Evolutionary conservation across 2,329 filamentous ascomycete genomes (phyloP).

Genomic region (Stachybotrys chlorohalonatus): DNA sequence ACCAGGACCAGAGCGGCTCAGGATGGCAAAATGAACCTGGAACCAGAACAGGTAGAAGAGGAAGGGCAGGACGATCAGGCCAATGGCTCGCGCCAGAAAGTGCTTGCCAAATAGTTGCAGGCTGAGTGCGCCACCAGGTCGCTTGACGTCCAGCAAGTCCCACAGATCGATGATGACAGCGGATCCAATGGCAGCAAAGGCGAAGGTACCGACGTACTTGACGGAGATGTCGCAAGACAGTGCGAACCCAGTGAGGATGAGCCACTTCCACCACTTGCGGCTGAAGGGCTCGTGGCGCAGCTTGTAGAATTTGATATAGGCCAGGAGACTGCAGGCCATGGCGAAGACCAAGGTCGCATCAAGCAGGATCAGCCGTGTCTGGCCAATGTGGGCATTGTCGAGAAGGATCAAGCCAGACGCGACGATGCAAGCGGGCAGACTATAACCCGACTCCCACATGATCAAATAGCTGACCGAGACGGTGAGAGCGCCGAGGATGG

Average conservation of each 20-base stretch:
- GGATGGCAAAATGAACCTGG: conserved; percentile 94
- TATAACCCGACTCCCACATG: conserved; percentile 99
- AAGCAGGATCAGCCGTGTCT: conserved; percentile 88
- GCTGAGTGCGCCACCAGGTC: conserved; percentile 69
- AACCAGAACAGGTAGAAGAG: conserved; percentile 99
- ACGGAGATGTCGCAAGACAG: conserved; percentile 97
- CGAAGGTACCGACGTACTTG: conserved; percentile 95
- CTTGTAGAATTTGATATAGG: conserved; percentile 98
- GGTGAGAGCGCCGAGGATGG: conserved; percentile 82
- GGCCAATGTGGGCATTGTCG: conserved; percentile 95
- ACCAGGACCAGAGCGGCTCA: conserved; percentile 80
- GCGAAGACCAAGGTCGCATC: conserved; percentile 91
- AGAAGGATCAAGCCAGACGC: conserved; percentile 82
- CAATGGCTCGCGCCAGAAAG: conserved; percentile 77
- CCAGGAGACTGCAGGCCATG: conserved; percentile 90
- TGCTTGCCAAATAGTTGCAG: conserved; percentile 79
- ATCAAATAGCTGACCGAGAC: conserved; percentile 92
- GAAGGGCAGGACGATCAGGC: conserved; percentile 84
- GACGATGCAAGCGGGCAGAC: conserved; percentile 81
- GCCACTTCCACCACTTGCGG: conserved; percentile 99
- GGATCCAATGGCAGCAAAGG: conserved; percentile 92
- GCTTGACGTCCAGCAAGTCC: conserved; percentile 85
- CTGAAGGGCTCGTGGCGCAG: conserved; percentile 80
- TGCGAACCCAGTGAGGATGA: conserved; percentile 86
- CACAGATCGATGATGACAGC: conserved; percentile 92